phyloP scores from a whole-genome alignment of 495 filamentous ascomycete genomes.

The Tuber indicum region DNA sequence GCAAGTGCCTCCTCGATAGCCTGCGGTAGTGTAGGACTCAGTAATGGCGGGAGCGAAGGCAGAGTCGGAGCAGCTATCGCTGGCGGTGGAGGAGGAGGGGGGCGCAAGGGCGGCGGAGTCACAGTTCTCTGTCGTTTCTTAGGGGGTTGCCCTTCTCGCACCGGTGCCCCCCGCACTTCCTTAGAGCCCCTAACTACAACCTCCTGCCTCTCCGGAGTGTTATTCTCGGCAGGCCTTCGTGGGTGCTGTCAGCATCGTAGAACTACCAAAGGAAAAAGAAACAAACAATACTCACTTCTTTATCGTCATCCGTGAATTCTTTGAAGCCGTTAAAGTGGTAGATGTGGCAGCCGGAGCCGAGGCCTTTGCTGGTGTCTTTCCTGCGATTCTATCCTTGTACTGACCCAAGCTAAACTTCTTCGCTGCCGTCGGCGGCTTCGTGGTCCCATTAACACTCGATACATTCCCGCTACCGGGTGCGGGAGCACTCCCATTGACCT shows the following conservation, averaged over 20 bases:
- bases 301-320: constrained; percentile 27
- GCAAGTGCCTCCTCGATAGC: constrained; percentile 38
- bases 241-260: constrained; percentile 21
- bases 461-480: constrained; percentile 10
- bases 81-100: constrained; percentile 27
- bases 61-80: constrained; percentile 21
- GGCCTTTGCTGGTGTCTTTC: constrained; percentile 27
- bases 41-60: constrained; percentile 31
- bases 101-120: constrained; percentile 29
- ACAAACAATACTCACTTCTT: constrained; percentile 34
- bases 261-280: constrained; percentile 13
- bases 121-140: constrained; percentile 31
- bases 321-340: constrained; percentile 13
- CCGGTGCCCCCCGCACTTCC: constrained; percentile 29
- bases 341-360: constrained; percentile 8
- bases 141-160: constrained; percentile 29
- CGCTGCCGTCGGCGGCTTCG: constrained; percentile 21
- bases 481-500: constrained; percentile 23
- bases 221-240: constrained; percentile 23
- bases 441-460: constrained; percentile 22
- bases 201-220: constrained; percentile 23
- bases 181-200: constrained; percentile 22
- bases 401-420: constrained; percentile 40
- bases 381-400: constrained; percentile 31
- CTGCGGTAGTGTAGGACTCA: constrained; percentile 40